These are phyloP conservation scores for Adansonia grandidieri DNA, from an alignment of 441 rosid genomes.

Conservation along the genomic window DNA sequence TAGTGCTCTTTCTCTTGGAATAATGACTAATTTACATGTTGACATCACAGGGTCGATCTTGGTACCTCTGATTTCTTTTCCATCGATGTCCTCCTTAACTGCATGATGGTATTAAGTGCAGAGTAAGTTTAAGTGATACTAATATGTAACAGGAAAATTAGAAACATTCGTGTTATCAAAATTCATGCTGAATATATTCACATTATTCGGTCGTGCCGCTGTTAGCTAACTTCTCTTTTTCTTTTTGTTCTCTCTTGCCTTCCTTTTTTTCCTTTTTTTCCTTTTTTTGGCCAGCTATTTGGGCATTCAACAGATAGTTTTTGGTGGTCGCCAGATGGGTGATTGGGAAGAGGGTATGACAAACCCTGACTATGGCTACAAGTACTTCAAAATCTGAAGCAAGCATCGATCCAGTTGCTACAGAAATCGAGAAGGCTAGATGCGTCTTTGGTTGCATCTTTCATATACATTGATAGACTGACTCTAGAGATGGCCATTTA, in stretches of 20 bases:
- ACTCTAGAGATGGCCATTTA: not conserved
- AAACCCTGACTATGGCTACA: conserved; percentile 71
- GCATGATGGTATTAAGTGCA: conserved; percentile 88
- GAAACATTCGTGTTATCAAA: not conserved
- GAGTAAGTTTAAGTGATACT: conserved; percentile 59
- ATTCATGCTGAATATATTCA: not conserved
- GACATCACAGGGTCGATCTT: conserved; percentile 77
- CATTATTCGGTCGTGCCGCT: not conserved
- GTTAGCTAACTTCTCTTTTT: not conserved
- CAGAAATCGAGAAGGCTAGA: not conserved
- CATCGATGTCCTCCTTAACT: conserved; percentile 82
- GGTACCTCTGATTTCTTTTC: conserved; percentile 86
- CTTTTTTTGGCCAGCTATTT: conserved; percentile 53
- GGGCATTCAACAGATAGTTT: conserved; percentile 85
- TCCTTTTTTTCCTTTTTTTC: not conserved
- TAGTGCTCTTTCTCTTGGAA: conserved; percentile 2
- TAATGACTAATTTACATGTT: conserved; percentile 17
- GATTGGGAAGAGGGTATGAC: conserved; percentile 99
- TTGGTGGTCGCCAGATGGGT: conserved; percentile 77
- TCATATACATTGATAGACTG: conserved; percentile 4
- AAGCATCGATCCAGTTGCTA: not conserved
- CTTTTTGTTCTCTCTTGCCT: not conserved
- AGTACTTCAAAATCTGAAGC: conserved; percentile 69
- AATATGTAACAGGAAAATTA: not conserved
- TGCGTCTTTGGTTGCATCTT: not conserved